Conservation (phyloP, 2,329 filamentous ascomycete species). For the Cladosporium austrohemisphaericum region DNA sequence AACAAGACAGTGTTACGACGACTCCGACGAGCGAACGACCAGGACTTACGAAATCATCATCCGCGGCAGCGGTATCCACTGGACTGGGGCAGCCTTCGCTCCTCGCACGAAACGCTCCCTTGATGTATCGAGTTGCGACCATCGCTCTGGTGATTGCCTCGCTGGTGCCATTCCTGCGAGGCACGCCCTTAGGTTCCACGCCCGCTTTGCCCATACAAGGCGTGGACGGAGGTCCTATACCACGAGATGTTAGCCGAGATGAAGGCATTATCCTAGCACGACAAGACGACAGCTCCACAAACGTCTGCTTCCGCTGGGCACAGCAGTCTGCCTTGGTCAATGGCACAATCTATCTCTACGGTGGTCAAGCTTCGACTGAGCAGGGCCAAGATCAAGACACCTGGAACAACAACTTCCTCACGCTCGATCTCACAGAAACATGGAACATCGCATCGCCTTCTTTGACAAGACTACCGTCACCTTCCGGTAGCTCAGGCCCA, state of each 20-base stretch:
- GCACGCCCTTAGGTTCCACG: not conserved
- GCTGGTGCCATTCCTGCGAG: slow-evolving; percentile 11
- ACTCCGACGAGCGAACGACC: not conserved
- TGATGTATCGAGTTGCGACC: slow-evolving; percentile 8
- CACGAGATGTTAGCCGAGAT: slow-evolving; percentile 16
- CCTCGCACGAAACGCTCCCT: not conserved
- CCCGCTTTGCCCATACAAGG: slow-evolving; percentile 26
- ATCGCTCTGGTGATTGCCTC: slow-evolving; percentile 10
- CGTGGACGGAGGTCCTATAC: slow-evolving; percentile 30
- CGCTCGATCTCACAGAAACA: slow-evolving; percentile 67
- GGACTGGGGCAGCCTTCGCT: not conserved
- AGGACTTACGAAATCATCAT: not conserved
- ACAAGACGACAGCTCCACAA: slow-evolving; percentile 49
- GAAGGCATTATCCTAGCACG: slow-evolving; percentile 22
- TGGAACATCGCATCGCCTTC: slow-evolving; percentile 65
- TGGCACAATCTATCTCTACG: slow-evolving; percentile 72
- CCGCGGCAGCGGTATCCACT: not conserved
- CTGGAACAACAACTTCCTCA: slow-evolving; percentile 74
- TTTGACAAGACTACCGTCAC: slow-evolving; percentile 59
- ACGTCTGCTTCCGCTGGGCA: slow-evolving; percentile 63
- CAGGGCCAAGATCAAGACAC: slow-evolving; percentile 58
- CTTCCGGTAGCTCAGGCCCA: slow-evolving; percentile 59
- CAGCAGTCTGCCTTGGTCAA: slow-evolving; percentile 67
- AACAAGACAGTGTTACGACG: not conserved
- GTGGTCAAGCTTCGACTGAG: slow-evolving; percentile 60